Evolutionary conservation across 768 basidiomycete genomes (phyloP).

Genomic region (Rhodotorula kratochvilovae): DNA sequence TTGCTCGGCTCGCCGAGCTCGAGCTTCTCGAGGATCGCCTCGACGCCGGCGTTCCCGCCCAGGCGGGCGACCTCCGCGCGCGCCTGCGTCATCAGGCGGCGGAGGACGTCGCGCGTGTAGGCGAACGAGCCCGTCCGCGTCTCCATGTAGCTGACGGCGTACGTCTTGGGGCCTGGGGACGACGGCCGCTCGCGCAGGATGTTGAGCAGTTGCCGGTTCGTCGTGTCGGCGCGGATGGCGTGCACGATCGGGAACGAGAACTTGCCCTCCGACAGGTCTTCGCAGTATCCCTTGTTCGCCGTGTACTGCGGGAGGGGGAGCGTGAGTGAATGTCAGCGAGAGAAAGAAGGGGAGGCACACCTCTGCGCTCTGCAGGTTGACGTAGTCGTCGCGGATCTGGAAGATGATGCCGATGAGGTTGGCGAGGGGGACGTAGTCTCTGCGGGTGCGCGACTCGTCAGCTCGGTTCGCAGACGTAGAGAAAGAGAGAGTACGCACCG

Average conservation of each 20-base stretch:
- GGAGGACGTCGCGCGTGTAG: constrained; percentile 71
- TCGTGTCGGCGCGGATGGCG: constrained; percentile 69
- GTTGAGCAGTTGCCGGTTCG: constrained; percentile 76
- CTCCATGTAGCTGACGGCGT: constrained; percentile 73
- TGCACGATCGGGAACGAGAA: constrained; percentile 96
- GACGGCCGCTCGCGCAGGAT: constrained; percentile 83
- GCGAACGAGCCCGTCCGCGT: constrained; percentile 76
- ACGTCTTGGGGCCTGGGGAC: constrained; percentile 71
- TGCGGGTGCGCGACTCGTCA: neutral
- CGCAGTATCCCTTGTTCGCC: constrained; percentile 68
- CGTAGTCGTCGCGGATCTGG: constrained; percentile 94
- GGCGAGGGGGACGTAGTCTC: constrained; percentile 81
- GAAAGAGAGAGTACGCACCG: constrained; percentile 44
- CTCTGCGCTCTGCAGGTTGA: constrained; percentile 84
- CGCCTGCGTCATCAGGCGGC: constrained; percentile 63
- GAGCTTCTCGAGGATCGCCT: constrained; percentile 36
- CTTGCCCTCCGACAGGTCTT: constrained; percentile 93
- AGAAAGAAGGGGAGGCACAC: constrained; percentile 50
- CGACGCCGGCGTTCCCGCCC: constrained; percentile 62
- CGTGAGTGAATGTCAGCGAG: neutral
- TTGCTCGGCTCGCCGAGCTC: constrained; percentile 19
- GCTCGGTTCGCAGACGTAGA: too few relatives aligned
- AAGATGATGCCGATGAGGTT: constrained; percentile 92
- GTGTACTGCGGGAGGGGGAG: constrained; percentile 59
- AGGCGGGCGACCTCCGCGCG: constrained; percentile 63